These are phyloP conservation scores for Pythium rhizo-oryzae DNA, from an alignment of 352 stramenopile species.

Conservation along the genomic window DNA sequence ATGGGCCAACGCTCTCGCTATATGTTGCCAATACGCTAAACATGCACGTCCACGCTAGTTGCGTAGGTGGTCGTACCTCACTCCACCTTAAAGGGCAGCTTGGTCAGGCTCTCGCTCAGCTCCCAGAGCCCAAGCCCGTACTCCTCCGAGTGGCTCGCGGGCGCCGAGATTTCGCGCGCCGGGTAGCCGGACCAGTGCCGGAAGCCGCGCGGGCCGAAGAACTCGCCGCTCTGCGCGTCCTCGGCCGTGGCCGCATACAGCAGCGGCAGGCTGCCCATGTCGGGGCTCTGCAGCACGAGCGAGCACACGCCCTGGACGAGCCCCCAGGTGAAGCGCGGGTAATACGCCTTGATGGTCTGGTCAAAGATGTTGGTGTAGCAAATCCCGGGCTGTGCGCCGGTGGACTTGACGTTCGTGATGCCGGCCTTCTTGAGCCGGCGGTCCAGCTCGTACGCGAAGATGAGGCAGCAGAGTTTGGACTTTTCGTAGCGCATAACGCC, in stretches of 20 bases:
- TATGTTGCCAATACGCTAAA: too few relatives aligned
- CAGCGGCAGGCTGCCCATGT: constrained; percentile 20
- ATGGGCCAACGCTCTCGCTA: too few relatives aligned
- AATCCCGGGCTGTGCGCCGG: constrained; percentile 24
- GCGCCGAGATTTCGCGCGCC: constrained; percentile 9
- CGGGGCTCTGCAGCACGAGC: constrained; percentile 5
- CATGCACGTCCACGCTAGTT: constrained; percentile 6
- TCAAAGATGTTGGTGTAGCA: constrained; percentile 14
- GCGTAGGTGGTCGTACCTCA: neutral
- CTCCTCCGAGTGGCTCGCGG: constrained; percentile 1
- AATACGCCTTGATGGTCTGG: constrained; percentile 35
- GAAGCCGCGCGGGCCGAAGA: constrained; percentile 12
- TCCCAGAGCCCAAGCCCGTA: constrained; percentile 21
- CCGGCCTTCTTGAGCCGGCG: constrained; percentile 35
- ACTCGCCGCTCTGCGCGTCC: constrained; percentile 12
- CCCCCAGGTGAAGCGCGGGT: constrained; percentile 13
- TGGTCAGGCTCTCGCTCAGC: constrained; percentile 24
- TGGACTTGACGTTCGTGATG: constrained; percentile 38
- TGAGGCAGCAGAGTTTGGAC: constrained; percentile 55
- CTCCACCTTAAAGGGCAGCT: constrained; percentile 16
- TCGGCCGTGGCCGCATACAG: constrained; percentile 14
- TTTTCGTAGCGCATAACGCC: constrained; percentile 36
- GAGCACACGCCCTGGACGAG: neutral
- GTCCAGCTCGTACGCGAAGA: constrained; percentile 58
- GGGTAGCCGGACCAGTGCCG: constrained; percentile 14